Evolutionary conservation across 2,329 filamentous ascomycete species (phyloP).

Genomic region (Xylariaceae sp.): DNA sequence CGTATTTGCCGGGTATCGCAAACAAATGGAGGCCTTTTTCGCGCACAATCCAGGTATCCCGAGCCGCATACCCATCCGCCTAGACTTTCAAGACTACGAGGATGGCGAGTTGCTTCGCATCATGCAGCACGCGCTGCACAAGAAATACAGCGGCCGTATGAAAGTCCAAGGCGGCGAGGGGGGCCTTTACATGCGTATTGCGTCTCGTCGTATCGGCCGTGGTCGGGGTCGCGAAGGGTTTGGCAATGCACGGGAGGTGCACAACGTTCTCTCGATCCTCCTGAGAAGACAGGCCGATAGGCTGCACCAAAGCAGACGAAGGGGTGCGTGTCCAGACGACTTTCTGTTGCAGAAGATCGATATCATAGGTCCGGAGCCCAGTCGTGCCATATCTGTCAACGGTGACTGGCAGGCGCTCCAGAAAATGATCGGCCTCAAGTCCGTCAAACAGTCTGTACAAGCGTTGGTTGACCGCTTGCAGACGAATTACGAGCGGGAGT

Average conservation of each 20-base stretch:
- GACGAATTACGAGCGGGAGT: constrained; percentile 27
- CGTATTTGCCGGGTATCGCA: constrained; percentile 66
- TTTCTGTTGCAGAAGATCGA: constrained; percentile 38
- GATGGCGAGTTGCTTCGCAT: constrained; percentile 61
- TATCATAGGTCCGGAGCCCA: constrained; percentile 18
- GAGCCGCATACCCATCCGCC: constrained; percentile 60
- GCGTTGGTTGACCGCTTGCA: constrained; percentile 35
- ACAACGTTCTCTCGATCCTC: constrained; percentile 55
- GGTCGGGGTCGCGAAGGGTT: constrained; percentile 62
- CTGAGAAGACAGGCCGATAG: constrained; percentile 53
- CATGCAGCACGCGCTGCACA: constrained; percentile 47
- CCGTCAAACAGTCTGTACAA: constrained; percentile 33
- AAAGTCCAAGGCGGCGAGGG: constrained; percentile 50
- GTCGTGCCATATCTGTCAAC: constrained; percentile 38
- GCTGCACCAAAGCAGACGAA: constrained; percentile 32
- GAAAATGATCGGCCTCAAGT: constrained; percentile 21
- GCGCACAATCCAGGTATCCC: constrained; percentile 65
- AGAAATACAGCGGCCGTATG: constrained; percentile 52
- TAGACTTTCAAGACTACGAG: constrained; percentile 64
- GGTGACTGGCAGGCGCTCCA: constrained; percentile 16
- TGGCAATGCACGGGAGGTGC: constrained; percentile 62
- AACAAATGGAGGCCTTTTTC: constrained; percentile 72
- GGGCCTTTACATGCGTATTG: constrained; percentile 52
- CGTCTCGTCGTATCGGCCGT: neutral
- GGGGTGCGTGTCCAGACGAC: constrained; percentile 45